Conservation (phyloP, 2,329 filamentous ascomycete genomes). For the Colletotrichum scovillei region DNA sequence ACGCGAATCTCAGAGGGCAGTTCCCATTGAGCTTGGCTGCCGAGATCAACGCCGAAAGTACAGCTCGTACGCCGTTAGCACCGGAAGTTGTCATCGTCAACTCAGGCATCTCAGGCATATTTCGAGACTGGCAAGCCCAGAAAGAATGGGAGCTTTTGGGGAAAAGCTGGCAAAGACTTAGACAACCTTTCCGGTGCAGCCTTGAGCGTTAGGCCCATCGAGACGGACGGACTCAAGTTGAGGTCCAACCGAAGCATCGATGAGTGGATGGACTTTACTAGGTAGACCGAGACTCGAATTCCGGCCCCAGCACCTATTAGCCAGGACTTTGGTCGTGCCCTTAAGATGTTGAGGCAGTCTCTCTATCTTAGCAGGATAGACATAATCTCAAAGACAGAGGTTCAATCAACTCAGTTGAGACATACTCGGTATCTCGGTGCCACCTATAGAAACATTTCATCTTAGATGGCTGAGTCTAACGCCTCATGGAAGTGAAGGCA, state of each 20-base stretch:
- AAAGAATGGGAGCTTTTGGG: background rate
- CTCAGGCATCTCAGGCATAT: background rate
- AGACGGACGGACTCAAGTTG: no score
- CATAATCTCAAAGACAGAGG: no score
- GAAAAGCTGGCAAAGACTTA: no score
- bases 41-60: background rate
- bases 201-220: background rate
- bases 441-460: background rate
- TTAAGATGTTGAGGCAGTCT: no score
- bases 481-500: background rate
- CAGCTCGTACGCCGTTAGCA: background rate
- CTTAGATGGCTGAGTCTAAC: background rate
- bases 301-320: no score
- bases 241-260: no score
- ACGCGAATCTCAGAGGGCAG: no score
- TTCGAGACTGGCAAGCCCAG: background rate
- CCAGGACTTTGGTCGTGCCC: no score
- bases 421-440: background rate
- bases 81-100: background rate
- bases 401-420: background rate
- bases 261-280: no score
- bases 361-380: no score
- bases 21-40: background rate
- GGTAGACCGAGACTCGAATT: no score
- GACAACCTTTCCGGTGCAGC: background rate